These are phyloP conservation scores for Xeromyces bisporus DNA, from an alignment of 495 filamentous ascomycete genomes.

Conservation along the genomic window DNA sequence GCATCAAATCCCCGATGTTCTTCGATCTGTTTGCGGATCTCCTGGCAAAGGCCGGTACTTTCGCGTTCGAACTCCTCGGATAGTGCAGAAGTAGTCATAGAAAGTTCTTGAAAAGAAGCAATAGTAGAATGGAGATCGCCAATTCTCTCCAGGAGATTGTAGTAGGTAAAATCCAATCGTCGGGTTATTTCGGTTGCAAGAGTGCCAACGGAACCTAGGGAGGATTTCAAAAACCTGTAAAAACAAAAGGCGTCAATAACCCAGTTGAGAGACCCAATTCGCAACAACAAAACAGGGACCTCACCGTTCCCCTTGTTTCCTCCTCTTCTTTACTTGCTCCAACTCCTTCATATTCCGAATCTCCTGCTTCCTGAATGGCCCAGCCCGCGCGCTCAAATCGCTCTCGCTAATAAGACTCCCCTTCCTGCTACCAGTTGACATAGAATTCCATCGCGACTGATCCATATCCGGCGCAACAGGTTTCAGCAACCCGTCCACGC, in stretches of 20 bases:
- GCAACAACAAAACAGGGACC: constrained; percentile 5
- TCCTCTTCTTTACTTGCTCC: constrained; percentile 19
- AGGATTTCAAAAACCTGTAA: constrained; percentile 20
- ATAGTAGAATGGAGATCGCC: constrained; percentile 51
- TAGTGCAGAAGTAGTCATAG: constrained; percentile 40
- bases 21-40: constrained; percentile 48
- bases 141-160: constrained; percentile 64
- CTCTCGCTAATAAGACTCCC: constrained; percentile 17
- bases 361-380: constrained; percentile 16
- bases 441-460: constrained; percentile 19
- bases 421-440: constrained; percentile 15
- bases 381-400: constrained; percentile 16
- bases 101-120: constrained; percentile 49
- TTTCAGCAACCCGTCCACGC: constrained; percentile 17
- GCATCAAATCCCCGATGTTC: constrained; percentile 50
- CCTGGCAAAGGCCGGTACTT: constrained; percentile 38
- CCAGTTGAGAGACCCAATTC: too few relatives aligned
- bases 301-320: constrained; percentile 33
- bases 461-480: constrained; percentile 18
- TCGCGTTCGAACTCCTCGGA: constrained; percentile 46
- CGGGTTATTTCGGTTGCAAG: constrained; percentile 42
- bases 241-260: too few relatives aligned
- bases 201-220: constrained; percentile 21
- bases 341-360: constrained; percentile 27
- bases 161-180: constrained; percentile 74